These are phyloP conservation scores for Fusarium sulawesiense DNA, from an alignment of 2,329 filamentous ascomycete species.

Conservation along the genomic window DNA sequence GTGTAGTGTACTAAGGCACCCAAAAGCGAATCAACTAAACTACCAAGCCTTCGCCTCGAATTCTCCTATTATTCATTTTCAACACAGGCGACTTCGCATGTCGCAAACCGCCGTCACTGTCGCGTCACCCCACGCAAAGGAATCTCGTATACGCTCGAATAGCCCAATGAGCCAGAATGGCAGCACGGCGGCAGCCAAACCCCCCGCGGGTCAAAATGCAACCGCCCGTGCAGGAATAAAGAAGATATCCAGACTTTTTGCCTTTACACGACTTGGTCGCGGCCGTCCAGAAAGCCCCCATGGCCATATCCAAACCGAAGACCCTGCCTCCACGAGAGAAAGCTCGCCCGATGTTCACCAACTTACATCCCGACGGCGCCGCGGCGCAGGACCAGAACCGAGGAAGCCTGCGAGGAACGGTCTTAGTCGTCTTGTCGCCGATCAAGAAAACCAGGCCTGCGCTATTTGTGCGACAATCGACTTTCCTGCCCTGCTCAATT, in stretches of 20 bases:
- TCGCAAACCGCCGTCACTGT: slow-evolving; percentile 34
- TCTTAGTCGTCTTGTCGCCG: slow-evolving; percentile 46
- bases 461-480: slow-evolving; percentile 51
- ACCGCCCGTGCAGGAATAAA: slow-evolving; percentile 47
- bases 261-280: slow-evolving; percentile 48
- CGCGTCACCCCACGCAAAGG: slow-evolving; percentile 34
- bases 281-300: slow-evolving; percentile 40
- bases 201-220: slow-evolving; percentile 33
- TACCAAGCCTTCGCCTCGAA: slow-evolving; percentile 13
- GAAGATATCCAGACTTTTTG: slow-evolving; percentile 53
- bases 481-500: slow-evolving; percentile 52
- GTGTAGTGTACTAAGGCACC: slow-evolving; percentile 26
- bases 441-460: slow-evolving; percentile 47
- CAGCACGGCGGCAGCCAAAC: slow-evolving; percentile 41
- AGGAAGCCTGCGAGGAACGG: slow-evolving; percentile 46
- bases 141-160: slow-evolving; percentile 8
- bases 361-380: slow-evolving; percentile 48
- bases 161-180: slow-evolving; percentile 45
- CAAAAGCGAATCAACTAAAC: slow-evolving; percentile 13
- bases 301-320: slow-evolving; percentile 35
- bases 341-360: slow-evolving; percentile 51
- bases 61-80: slow-evolving; percentile 11
- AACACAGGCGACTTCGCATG: slow-evolving; percentile 21
- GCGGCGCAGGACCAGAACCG: slow-evolving; percentile 33
- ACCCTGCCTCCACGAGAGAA: slow-evolving; percentile 40